Evolutionary conservation across 2,329 filamentous ascomycete genomes (phyloP).

Genomic region (Penicillium sp.): DNA sequence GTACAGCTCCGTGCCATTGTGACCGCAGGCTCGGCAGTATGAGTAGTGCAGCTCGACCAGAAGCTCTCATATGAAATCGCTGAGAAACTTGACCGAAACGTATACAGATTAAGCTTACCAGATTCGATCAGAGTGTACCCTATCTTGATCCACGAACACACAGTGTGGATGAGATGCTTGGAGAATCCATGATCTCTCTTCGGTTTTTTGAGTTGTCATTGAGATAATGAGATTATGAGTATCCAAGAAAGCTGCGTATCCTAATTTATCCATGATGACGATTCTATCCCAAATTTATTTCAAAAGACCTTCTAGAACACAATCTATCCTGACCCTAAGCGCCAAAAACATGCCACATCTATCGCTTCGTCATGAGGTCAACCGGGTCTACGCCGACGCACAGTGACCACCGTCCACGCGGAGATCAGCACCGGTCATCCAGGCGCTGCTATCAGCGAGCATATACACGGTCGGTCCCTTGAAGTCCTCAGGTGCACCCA

Average conservation of each 20-base stretch:
- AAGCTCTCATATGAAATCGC: too few relatives aligned
- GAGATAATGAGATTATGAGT: neutral
- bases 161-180: conserved; percentile 17
- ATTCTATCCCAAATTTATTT: neutral
- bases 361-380: conserved; percentile 3
- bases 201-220: conserved; percentile 5
- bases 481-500: conserved; percentile 51
- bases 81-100: too few relatives aligned
- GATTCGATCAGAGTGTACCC: too few relatives aligned
- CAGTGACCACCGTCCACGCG: conserved; percentile 45
- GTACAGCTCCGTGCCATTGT: too few relatives aligned
- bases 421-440: conserved; percentile 45
- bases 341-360: conserved; percentile 13
- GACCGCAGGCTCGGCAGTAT: too few relatives aligned
- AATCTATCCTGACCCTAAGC: conserved; percentile 5
- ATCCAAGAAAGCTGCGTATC: neutral
- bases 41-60: too few relatives aligned
- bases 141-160: conserved; percentile 6
- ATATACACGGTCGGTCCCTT: conserved; percentile 41
- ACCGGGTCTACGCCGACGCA: conserved; percentile 31
- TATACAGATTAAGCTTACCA: too few relatives aligned
- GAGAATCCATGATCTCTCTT: conserved; percentile 11
- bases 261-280: neutral
- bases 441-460: conserved; percentile 41
- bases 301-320: neutral